A percentile compares a stretch with the other conserved stretches of the same genome.
These are phyloP conservation scores for Melocanna baccifera DNA, from an alignment of 176 grass and related monocot species.

Conservation along the genomic window DNA sequence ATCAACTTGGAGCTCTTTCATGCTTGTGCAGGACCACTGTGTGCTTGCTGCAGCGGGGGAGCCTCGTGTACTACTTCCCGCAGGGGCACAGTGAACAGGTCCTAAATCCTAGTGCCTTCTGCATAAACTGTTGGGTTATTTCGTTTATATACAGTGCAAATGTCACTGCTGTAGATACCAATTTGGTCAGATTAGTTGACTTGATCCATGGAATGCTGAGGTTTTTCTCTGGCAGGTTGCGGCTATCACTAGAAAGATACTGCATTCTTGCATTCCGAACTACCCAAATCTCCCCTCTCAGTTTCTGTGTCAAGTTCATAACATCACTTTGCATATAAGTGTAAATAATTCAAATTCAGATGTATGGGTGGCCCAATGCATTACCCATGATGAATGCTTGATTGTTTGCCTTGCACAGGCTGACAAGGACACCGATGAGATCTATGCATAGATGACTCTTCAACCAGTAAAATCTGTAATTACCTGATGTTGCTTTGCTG, in stretches of 20 bases:
- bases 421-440: constrained; percentile 97
- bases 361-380: background rate
- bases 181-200: background rate
- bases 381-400: background rate
- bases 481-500: constrained; percentile 6
- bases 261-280: constrained; percentile 75
- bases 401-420: constrained; percentile 40
- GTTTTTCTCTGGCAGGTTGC: constrained; percentile 55
- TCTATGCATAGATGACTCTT: constrained; percentile 95
- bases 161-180: background rate
- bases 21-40: too few species aligned
- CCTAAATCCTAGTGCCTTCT: constrained; percentile 23
- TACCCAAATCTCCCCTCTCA: constrained; percentile 90
- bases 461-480: constrained; percentile 89
- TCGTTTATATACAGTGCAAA: background rate
- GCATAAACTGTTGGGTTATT: background rate
- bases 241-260: constrained; percentile 75
- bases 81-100: constrained; percentile 99
- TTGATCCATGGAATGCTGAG: background rate
- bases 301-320: constrained; percentile 95
- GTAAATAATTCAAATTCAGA: background rate
- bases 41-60: constrained; percentile 79
- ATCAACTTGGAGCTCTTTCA: too few species aligned
- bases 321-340: constrained; percentile 84
- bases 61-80: constrained; percentile 86